phyloP scores from a whole-genome alignment of 371 early-diverging fungal species.

The Lichtheimia ramosa region DNA sequence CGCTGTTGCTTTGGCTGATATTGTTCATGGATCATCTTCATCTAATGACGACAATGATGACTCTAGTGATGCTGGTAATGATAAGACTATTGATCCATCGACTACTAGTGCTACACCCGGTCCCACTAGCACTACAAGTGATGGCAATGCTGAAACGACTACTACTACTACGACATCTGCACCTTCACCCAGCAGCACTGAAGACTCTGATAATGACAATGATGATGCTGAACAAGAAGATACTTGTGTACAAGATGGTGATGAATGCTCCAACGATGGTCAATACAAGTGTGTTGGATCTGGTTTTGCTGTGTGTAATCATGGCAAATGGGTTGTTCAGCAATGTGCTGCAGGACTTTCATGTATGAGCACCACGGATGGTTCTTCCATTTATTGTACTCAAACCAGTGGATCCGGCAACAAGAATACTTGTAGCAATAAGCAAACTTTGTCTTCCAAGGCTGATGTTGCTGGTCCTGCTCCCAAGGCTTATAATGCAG shows the following conservation, averaged over 20 bases:
- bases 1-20: slow-evolving; percentile 28
- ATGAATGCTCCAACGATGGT: slow-evolving; percentile 13
- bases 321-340: slow-evolving; percentile 23
- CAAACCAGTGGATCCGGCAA: slow-evolving; percentile 8
- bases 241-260: slow-evolving; percentile 11
- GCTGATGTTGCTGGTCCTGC: background rate
- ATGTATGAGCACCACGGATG: slow-evolving; percentile 34
- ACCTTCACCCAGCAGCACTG: slow-evolving; percentile 1
- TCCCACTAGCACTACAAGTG: background rate
- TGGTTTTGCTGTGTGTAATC: slow-evolving; percentile 21
- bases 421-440: slow-evolving; percentile 13
- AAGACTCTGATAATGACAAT: background rate
- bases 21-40: slow-evolving; percentile 21
- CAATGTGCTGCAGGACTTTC: slow-evolving; percentile 24
- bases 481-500: slow-evolving; percentile 21
- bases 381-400: slow-evolving; percentile 36
- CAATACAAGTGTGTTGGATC: slow-evolving; percentile 3
- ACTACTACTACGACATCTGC: slow-evolving; percentile 3
- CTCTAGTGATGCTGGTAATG: background rate
- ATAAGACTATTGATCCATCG: background rate
- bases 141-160: slow-evolving; percentile 2
- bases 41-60: slow-evolving; percentile 3
- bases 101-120: background rate
- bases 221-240: background rate
- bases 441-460: background rate